A percentile compares a stretch with the other conserved stretches of the same genome.
These are phyloP conservation scores for Fusarium ambrosium DNA, from an alignment of 2,329 filamentous ascomycete species.

Conservation along the genomic window DNA sequence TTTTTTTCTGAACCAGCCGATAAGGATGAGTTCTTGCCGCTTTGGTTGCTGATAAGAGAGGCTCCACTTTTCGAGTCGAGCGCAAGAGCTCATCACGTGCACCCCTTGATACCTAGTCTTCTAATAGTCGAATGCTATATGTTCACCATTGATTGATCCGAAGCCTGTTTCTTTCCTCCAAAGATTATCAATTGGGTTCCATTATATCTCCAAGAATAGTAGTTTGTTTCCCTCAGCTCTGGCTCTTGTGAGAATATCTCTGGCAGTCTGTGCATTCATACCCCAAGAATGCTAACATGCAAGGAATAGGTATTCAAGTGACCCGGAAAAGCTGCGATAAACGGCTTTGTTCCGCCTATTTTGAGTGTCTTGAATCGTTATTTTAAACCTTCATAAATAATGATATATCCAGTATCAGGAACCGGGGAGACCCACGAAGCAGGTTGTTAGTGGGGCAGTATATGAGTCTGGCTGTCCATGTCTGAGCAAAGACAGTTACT, in stretches of 20 bases:
- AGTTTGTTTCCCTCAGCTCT: background rate
- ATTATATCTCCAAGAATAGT: background rate
- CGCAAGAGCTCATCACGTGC: constrained; percentile 21
- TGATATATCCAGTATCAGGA: background rate
- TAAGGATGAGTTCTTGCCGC: constrained; percentile 30
- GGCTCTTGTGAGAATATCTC: background rate
- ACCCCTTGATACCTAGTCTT: background rate
- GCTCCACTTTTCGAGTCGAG: constrained; percentile 6
- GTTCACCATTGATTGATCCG: background rate
- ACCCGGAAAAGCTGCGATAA: background rate
- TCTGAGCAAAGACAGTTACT: background rate
- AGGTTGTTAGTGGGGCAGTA: background rate
- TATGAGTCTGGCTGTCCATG: background rate
- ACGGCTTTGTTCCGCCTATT: background rate
- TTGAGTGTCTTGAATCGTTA: background rate
- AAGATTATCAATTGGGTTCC: accelerated
- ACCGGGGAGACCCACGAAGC: background rate
- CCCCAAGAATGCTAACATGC: background rate
- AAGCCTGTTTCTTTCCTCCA: background rate
- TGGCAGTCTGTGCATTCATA: background rate
- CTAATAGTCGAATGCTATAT: background rate
- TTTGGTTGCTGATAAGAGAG: constrained; percentile 34
- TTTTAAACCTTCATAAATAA: background rate
- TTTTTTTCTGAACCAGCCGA: constrained; percentile 43
- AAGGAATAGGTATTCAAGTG: background rate